phyloP scores from a whole-genome alignment of 805 yeast genomes.

The Candida saitoana region DNA sequence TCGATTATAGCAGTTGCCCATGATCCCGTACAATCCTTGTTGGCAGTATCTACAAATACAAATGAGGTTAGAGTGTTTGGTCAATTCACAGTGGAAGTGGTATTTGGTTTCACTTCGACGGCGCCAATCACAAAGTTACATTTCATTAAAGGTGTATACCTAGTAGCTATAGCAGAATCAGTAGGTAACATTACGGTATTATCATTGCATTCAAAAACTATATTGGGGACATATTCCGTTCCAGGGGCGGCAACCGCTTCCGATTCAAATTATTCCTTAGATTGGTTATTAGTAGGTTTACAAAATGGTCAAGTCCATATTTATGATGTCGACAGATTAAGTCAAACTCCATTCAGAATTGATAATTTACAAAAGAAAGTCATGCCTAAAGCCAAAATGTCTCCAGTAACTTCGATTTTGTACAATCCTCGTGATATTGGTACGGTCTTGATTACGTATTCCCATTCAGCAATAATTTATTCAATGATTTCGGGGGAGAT shows the following conservation, averaged over 20 bases:
- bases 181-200: constrained; percentile 61
- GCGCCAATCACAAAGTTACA: constrained; percentile 51
- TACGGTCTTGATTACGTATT: constrained; percentile 67
- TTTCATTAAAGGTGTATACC: constrained; percentile 76
- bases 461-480: constrained; percentile 64
- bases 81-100: constrained; percentile 71
- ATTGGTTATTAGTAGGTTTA: constrained; percentile 80
- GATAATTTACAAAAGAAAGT: constrained; percentile 65
- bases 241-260: constrained; percentile 65
- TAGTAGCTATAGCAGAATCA: constrained; percentile 63
- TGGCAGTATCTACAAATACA: constrained; percentile 72
- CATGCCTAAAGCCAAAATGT: constrained; percentile 52
- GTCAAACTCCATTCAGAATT: constrained; percentile 59
- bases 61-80: constrained; percentile 81
- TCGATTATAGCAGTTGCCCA: constrained; percentile 63
- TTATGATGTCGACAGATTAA: constrained; percentile 79
- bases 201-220: constrained; percentile 60
- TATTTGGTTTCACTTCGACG: constrained; percentile 49
- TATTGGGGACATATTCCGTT: constrained; percentile 57
- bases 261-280: constrained; percentile 81
- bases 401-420: constrained; percentile 63
- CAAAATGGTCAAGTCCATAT: constrained; percentile 68
- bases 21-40: constrained; percentile 84
- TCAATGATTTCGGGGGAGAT: constrained; percentile 59
- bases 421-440: constrained; percentile 92